Evolutionary conservation across 202 grass and related monocot species (phyloP), one percentile per base, ranked within the genome.

Genomic region (Cymbopogon flexuosus): DNA sequence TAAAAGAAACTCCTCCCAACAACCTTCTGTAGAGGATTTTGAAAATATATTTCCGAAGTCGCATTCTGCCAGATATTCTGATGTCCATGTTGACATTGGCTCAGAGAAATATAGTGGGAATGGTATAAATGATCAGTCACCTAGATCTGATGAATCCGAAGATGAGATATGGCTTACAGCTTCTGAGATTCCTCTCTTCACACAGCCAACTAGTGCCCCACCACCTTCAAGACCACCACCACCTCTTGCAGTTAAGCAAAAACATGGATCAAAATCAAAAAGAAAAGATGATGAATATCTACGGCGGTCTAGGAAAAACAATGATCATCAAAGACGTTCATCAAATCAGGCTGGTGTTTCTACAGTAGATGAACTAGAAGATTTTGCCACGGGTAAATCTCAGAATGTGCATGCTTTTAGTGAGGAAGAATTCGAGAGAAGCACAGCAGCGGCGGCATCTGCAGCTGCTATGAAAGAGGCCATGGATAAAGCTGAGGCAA

Each of bases 381-480:
- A 95, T 81, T 97, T 97, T 87, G 81, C 86, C 45, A 89, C 57
- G 81, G 87, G 91, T 10, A 97, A 87, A 76, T 69, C 89, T 85
- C 81, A 87, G 73, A 85, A 70, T 79, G 73, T 58, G 79, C 70
- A 82, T 74, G 70, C 70, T 84, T 84, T 88, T 59, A 79, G 14
- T 1, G 82, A 41, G n/a, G 88, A 91, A 68, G 92, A 93, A 86
- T 77, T 78, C 63, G 86, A 94, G 68, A 88, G 60, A 58, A 93
- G 89, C 77, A 74, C 85, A 75, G 77, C 87, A 22, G 84, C 88
- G 29, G 88, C 88, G 15, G 87, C 90, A 87, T 93, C 91, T 76
- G 91, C 91, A 74, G 95, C 95, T 65, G 95, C 95, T 47, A 98
- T 98, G 95, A 98, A 94, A 85, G 90, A 94, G 70, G 92, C 95